Conservation (phyloP, 2,329 filamentous ascomycete genomes). For the Alternaria ventricosa region DNA sequence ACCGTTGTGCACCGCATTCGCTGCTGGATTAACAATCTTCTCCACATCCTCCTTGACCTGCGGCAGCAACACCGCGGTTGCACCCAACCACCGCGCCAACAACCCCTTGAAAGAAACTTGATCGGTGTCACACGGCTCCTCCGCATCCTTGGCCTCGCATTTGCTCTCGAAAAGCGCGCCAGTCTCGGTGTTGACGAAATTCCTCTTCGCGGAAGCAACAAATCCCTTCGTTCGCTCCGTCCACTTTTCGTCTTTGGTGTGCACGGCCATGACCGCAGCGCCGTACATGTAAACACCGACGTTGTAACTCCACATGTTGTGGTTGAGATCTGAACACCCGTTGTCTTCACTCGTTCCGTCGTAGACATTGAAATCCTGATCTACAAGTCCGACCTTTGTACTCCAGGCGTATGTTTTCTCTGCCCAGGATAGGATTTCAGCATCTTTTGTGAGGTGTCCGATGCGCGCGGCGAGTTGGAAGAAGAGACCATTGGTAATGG, state of each 20-base stretch:
- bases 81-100: constrained; percentile 37
- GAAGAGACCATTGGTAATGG: constrained; percentile 77
- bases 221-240: constrained; percentile 43
- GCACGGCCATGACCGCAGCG: constrained; percentile 34
- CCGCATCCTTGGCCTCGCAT: constrained; percentile 60
- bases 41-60: constrained; percentile 20
- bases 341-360: constrained; percentile 58
- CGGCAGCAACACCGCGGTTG: constrained; percentile 28
- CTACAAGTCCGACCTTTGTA: constrained; percentile 56
- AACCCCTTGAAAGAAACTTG: constrained; percentile 70
- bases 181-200: constrained; percentile 28
- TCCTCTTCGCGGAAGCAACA: constrained; percentile 32
- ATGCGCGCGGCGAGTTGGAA: constrained; percentile 81
- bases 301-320: constrained; percentile 57
- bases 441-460: constrained; percentile 68
- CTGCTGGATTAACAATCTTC: constrained; percentile 18
- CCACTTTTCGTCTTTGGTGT: constrained; percentile 30
- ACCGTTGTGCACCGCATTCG: constrained; percentile 12
- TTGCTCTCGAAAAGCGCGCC: constrained; percentile 60
- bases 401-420: constrained; percentile 65
- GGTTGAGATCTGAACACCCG: constrained; percentile 50
- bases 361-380: constrained; percentile 56
- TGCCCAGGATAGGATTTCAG: constrained; percentile 63
- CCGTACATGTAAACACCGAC: constrained; percentile 63
- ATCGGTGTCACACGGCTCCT: constrained; percentile 64